Percentiles rank a stretch among this genome's conserved stretches.
Conservation (phyloP, 2,329 filamentous ascomycete species). For the Myriosclerotinia curreyana region DNA sequence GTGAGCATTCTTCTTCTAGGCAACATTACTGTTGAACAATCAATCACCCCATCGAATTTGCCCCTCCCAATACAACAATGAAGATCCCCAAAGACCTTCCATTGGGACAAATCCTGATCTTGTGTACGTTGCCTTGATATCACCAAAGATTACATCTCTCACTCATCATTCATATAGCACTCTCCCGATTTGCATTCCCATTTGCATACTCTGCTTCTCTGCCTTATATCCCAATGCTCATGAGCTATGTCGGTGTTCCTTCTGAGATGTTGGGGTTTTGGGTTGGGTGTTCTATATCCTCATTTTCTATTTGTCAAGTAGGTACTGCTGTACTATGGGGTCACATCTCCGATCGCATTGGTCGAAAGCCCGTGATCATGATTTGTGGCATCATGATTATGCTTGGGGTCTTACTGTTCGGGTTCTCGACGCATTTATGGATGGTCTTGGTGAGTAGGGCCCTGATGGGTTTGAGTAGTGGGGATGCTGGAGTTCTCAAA, state of each 20-base stretch:
- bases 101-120: slow-evolving; percentile 12
- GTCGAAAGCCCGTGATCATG: slow-evolving; percentile 74
- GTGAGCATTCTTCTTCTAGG: not conserved
- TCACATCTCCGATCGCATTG: slow-evolving; percentile 61
- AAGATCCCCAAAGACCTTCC: slow-evolving; percentile 1
- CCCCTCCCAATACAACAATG: not conserved
- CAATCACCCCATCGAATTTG: not conserved
- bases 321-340: slow-evolving; percentile 82
- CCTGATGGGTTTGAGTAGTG: slow-evolving; percentile 70
- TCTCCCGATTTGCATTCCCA: slow-evolving; percentile 20
- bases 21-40: not conserved
- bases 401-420: slow-evolving; percentile 62
- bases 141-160: not conserved
- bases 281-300: slow-evolving; percentile 34
- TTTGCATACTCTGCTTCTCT: not conserved
- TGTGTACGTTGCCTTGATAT: not conserved
- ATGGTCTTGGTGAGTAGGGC: slow-evolving; percentile 63
- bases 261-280: slow-evolving; percentile 3
- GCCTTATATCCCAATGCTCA: slow-evolving; percentile 12
- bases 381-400: slow-evolving; percentile 63
- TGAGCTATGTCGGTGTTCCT: slow-evolving; percentile 3
- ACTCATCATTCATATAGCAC: not conserved
- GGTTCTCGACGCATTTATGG: slow-evolving; percentile 60
- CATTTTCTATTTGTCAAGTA: slow-evolving; percentile 80
- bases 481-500: slow-evolving; percentile 70